These are phyloP conservation scores for Clitoria ternatea DNA, from an alignment of 306 rosid species.

Conservation along the genomic window DNA sequence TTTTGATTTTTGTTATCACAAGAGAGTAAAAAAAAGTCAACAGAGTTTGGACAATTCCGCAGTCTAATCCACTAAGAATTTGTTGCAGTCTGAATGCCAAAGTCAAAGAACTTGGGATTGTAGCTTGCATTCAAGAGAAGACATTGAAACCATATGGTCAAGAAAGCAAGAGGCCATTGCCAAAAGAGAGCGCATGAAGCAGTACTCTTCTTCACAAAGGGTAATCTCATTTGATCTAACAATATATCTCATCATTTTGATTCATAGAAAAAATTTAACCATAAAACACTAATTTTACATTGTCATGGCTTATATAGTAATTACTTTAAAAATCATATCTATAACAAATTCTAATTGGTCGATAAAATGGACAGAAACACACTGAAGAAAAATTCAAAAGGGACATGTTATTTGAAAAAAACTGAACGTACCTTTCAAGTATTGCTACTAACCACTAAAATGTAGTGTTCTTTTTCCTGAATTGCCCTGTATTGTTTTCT, in stretches of 20 bases:
- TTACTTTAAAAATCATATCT: no score
- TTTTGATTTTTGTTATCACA: background rate
- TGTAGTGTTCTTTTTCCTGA: background rate
- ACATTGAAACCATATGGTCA: constrained; percentile 46
- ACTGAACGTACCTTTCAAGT: background rate
- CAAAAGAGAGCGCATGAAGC: constrained; percentile 79
- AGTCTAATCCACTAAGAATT: constrained; percentile 19
- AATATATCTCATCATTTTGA: background rate
- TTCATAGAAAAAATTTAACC: no score
- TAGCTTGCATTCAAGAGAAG: constrained; percentile 54
- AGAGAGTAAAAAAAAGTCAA: background rate
- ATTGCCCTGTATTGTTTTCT: background rate
- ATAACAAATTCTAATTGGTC: no score
- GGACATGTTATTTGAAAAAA: background rate
- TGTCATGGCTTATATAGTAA: no score
- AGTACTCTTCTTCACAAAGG: constrained; percentile 75
- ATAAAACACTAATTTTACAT: no score
- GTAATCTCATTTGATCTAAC: constrained; percentile 35
- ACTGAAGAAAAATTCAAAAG: background rate
- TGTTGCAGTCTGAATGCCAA: constrained; percentile 45
- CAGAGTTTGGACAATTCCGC: constrained; percentile 12
- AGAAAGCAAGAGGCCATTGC: constrained; percentile 63
- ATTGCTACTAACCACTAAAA: background rate
- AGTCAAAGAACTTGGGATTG: constrained; percentile 58
- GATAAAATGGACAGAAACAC: background rate